Percentiles rank a stretch among this genome's conserved stretches.
Evolutionary conservation across 805 yeast genomes (phyloP).

Genomic region (Yamadazyma phyllophila): DNA sequence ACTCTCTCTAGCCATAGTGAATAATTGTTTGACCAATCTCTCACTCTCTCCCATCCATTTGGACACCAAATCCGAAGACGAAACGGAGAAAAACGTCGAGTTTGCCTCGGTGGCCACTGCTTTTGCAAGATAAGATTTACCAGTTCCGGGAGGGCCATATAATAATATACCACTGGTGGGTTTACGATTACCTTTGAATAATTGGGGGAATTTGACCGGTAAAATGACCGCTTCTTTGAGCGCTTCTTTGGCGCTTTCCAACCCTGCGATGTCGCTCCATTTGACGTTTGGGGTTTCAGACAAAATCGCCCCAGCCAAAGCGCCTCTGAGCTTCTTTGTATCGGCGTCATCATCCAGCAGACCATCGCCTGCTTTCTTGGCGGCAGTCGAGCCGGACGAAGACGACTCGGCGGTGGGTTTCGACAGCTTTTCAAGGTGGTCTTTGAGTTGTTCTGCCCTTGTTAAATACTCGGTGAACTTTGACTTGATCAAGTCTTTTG

Average conservation of each 20-base stretch:
- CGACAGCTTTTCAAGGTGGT: slow-evolving; percentile 71
- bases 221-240: slow-evolving; percentile 94
- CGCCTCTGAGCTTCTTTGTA: slow-evolving; percentile 84
- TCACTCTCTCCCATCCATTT: slow-evolving; percentile 99
- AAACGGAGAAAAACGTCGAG: slow-evolving; percentile 92
- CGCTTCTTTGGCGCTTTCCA: slow-evolving; percentile 94
- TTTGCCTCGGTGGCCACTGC: slow-evolving; percentile 99
- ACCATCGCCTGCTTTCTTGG: slow-evolving; percentile 43
- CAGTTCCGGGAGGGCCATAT: slow-evolving; percentile 83
- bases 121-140: slow-evolving; percentile 94
- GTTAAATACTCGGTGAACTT: slow-evolving; percentile 89
- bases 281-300: slow-evolving; percentile 88
- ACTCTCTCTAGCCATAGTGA: slow-evolving; percentile 93
- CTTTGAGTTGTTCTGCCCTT: slow-evolving; percentile 91
- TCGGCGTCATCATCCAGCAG: slow-evolving; percentile 67
- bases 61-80: slow-evolving; percentile 93
- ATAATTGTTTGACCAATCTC: slow-evolving; percentile 90
- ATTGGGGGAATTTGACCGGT: slow-evolving; percentile 94
- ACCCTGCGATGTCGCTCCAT: slow-evolving; percentile 96
- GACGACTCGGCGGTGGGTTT: slow-evolving; percentile 46
- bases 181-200: slow-evolving; percentile 90
- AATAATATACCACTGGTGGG: slow-evolving; percentile 88
- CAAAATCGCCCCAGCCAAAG: slow-evolving; percentile 86
- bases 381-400: slow-evolving; percentile 56
- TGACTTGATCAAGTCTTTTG: slow-evolving; percentile 83